Percentiles rank a stretch among this genome's conserved stretches.
phyloP scores from a whole-genome alignment of 208 protist species.

The Sergeia podlipaevii region DNA sequence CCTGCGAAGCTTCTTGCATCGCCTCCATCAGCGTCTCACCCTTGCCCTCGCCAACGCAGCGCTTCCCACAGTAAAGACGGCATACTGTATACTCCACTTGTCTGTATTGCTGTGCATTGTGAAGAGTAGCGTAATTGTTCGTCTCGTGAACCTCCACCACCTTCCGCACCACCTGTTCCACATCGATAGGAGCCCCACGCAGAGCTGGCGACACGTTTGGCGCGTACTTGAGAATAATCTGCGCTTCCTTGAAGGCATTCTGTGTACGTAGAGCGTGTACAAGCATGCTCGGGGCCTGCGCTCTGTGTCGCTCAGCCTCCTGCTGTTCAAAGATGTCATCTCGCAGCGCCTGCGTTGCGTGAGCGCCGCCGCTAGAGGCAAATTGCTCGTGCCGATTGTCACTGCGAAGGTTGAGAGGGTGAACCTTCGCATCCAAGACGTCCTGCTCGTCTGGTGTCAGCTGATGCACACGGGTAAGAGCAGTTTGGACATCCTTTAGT shows the following conservation, averaged over 20 bases:
- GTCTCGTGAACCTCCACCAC: slow-evolving; percentile 84
- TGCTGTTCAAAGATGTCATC: slow-evolving; percentile 65
- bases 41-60: slow-evolving; percentile 85
- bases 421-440: slow-evolving; percentile 34
- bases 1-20: slow-evolving; percentile 73
- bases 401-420: slow-evolving; percentile 63
- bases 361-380: slow-evolving; percentile 71
- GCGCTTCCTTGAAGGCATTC: slow-evolving; percentile 83
- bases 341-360: slow-evolving; percentile 58
- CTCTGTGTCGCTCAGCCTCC: slow-evolving; percentile 29
- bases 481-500: slow-evolving; percentile 12
- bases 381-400: slow-evolving; percentile 69
- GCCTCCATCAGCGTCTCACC: slow-evolving; percentile 80
- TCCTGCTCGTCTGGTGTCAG: slow-evolving; percentile 50
- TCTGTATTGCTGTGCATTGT: slow-evolving; percentile 70
- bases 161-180: slow-evolving; percentile 77
- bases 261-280: slow-evolving; percentile 49
- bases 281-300: slow-evolving; percentile 59
- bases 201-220: slow-evolving; percentile 45
- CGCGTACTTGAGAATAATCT: slow-evolving; percentile 84
- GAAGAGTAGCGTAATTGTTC: slow-evolving; percentile 74
- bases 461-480: slow-evolving; percentile 23
- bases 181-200: slow-evolving; percentile 58
- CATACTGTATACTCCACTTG: slow-evolving; percentile 84
- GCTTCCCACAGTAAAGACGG: slow-evolving; percentile 52